Conservation (phyloP, 2,329 filamentous ascomycete genomes). For the Pseudogymnoascus sp. region DNA sequence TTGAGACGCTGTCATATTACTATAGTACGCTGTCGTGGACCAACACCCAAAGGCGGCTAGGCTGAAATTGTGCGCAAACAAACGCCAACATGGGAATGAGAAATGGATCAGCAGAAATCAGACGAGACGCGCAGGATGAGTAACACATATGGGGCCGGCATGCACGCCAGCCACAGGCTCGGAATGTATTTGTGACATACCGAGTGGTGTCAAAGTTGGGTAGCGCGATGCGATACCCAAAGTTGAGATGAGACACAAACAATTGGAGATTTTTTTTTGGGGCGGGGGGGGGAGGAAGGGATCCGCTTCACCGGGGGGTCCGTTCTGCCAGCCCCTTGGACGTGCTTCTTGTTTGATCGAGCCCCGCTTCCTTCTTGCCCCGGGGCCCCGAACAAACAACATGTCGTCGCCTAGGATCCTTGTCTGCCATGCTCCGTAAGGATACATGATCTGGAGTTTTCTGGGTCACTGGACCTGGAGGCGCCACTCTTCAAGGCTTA, state of each 20-base stretch:
- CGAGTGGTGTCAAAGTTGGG: conserved; percentile 1
- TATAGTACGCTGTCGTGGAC: not conserved
- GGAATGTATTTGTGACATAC: conserved; percentile 1
- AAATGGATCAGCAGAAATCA: not conserved
- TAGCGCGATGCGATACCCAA: conserved; percentile 1
- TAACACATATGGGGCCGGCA: not conserved
- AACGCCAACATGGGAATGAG: not conserved
- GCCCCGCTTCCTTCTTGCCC: not conserved
- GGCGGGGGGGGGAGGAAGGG: not conserved
- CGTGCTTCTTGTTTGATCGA: not conserved
- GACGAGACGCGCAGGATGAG: conserved; percentile 4
- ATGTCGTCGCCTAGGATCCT: not conserved
- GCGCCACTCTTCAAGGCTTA: conserved; percentile 7
- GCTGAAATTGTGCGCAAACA: not conserved
- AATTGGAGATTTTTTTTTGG: not conserved
- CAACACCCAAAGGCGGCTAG: conserved; percentile 7
- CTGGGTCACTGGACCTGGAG: conserved; percentile 2
- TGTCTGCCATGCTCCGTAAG: conserved; percentile 6
- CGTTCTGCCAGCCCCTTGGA: not conserved
- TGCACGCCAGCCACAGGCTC: not conserved
- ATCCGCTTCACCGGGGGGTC: not conserved
- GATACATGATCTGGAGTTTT: conserved; percentile 5
- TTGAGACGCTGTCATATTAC: conserved; percentile 1
- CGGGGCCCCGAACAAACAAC: conserved; percentile 3
- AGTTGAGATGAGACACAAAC: conserved; percentile 6